Conservation (phyloP, 1,284 basidiomycete genomes). For the Ustilago sp. region DNA sequence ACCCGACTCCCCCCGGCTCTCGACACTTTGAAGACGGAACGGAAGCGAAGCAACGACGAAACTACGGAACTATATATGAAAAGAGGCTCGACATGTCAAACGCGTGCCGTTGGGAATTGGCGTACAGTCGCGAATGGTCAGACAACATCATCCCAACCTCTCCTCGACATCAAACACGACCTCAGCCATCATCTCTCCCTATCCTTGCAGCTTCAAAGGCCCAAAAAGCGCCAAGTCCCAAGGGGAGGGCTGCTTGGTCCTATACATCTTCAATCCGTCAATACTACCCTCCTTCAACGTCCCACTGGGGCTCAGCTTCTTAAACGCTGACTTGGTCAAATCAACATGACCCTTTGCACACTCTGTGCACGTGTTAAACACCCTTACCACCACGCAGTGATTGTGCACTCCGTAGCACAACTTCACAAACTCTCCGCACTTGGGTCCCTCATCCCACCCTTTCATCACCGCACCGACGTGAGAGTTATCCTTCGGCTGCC, state of each 20-base stretch:
- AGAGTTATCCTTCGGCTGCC: slow-evolving; percentile 58
- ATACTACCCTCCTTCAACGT: slow-evolving; percentile 60
- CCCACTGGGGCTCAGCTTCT: slow-evolving; percentile 55
- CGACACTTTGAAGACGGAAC: background rate
- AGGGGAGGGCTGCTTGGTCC: slow-evolving; percentile 42
- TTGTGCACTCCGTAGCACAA: slow-evolving; percentile 59
- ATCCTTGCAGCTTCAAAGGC: slow-evolving; percentile 49
- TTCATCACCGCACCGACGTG: slow-evolving; percentile 65
- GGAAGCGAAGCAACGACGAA: background rate
- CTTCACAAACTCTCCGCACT: slow-evolving; percentile 67
- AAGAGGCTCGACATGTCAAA: background rate
- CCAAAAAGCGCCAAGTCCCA: slow-evolving; percentile 64
- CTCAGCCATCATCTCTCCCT: background rate
- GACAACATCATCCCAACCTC: background rate
- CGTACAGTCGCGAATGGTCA: background rate
- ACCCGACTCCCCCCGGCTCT: background rate
- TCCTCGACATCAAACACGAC: background rate
- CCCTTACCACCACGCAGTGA: slow-evolving; percentile 55
- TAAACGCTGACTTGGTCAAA: slow-evolving; percentile 65
- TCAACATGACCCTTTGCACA: slow-evolving; percentile 61
- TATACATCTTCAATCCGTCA: slow-evolving; percentile 59
- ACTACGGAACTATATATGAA: background rate
- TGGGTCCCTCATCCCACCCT: slow-evolving; percentile 51
- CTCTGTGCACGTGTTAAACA: slow-evolving; percentile 66
- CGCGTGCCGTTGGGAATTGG: background rate